These are phyloP conservation scores for Geosmithia morbida DNA, from an alignment of 2,329 filamentous ascomycete genomes.

Conservation along the genomic window DNA sequence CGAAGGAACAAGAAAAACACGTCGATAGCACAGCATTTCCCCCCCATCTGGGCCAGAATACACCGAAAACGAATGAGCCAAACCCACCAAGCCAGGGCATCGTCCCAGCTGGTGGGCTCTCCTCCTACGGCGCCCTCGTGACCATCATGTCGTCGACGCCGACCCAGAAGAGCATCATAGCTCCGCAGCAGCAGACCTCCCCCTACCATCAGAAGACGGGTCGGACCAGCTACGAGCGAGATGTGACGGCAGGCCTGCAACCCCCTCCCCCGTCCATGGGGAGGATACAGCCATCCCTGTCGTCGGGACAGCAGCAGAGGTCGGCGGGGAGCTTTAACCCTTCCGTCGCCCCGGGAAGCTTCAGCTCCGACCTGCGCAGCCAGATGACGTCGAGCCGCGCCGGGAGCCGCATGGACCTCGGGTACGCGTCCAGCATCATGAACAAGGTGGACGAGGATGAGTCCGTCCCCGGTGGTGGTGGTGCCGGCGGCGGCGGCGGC, in stretches of 20 bases:
- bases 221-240: slow-evolving; percentile 38
- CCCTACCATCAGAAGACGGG: slow-evolving; percentile 21
- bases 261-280: slow-evolving; percentile 30
- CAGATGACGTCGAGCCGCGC: slow-evolving; percentile 32
- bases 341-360: slow-evolving; percentile 64
- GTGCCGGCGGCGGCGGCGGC: slow-evolving; percentile 10
- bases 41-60: neutral
- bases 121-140: slow-evolving; percentile 8
- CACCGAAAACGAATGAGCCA: slow-evolving; percentile 15
- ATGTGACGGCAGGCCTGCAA: slow-evolving; percentile 13
- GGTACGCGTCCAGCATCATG: slow-evolving; percentile 24
- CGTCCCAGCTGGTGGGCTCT: slow-evolving; percentile 22
- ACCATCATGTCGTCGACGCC: slow-evolving; percentile 16
- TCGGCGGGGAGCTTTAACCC: slow-evolving; percentile 46
- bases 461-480: slow-evolving; percentile 16
- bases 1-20: too few relatives aligned
- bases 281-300: slow-evolving; percentile 18
- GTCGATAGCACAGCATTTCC: too few relatives aligned
- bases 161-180: slow-evolving; percentile 13
- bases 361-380: slow-evolving; percentile 75
- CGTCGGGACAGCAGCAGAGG: neutral
- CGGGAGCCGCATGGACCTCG: slow-evolving; percentile 20
- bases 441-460: slow-evolving; percentile 52
- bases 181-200: slow-evolving; percentile 12
- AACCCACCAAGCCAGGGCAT: slow-evolving; percentile 14